Conservation (phyloP, 2,329 filamentous ascomycete species). For the Aspergillus awamori region DNA sequence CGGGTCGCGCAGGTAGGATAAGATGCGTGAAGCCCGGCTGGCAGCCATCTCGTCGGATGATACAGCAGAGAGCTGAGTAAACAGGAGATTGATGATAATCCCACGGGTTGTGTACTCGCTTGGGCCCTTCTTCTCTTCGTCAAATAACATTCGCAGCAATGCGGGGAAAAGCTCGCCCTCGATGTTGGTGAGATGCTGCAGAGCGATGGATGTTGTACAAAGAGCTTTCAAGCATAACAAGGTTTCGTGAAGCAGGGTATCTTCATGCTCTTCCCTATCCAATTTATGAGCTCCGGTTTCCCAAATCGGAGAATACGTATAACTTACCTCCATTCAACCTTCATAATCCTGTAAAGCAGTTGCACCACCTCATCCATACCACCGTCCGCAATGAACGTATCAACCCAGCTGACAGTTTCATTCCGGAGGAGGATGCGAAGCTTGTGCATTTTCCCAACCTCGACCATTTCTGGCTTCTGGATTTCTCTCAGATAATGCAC, state of each 20-base stretch:
- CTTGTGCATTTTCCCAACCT: constrained; percentile 95
- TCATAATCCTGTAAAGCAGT: constrained; percentile 87
- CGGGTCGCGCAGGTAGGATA: constrained; percentile 79
- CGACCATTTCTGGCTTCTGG: constrained; percentile 77
- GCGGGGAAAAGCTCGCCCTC: constrained; percentile 82
- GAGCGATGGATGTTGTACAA: constrained; percentile 84
- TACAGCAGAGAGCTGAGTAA: constrained; percentile 79
- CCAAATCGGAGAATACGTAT: background rate
- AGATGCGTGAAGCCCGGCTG: constrained; percentile 68
- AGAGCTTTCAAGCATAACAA: constrained; percentile 91
- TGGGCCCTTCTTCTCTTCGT: constrained; percentile 96
- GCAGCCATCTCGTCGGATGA: constrained; percentile 62
- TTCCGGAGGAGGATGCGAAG: constrained; percentile 85
- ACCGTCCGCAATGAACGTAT: constrained; percentile 83
- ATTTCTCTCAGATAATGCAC: constrained; percentile 82
- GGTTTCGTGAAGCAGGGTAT: constrained; percentile 86
- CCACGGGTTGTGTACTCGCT: constrained; percentile 93
- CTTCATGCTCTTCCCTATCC: constrained; percentile 87
- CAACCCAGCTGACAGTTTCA: constrained; percentile 94
- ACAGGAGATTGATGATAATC: constrained; percentile 85
- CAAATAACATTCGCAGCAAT: constrained; percentile 85
- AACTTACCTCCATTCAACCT: constrained; percentile 88
- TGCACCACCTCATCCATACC: constrained; percentile 91
- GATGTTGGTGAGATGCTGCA: constrained; percentile 78
- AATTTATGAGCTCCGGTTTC: constrained; percentile 28